Base-by-base conservation (phyloP, 2,329 filamentous ascomycete species). In the Aureobasidium sp. region DNA sequence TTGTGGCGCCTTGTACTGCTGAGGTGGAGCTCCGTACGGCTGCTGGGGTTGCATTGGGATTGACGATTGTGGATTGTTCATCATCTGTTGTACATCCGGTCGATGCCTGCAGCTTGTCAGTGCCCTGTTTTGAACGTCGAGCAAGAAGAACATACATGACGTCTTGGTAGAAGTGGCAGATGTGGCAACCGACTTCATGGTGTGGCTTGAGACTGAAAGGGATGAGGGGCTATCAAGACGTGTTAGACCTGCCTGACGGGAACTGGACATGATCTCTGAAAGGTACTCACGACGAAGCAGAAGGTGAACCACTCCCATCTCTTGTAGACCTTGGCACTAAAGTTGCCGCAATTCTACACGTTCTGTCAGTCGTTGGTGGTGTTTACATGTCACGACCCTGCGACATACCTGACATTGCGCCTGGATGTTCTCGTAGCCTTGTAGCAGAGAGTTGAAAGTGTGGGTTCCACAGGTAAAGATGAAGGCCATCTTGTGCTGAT, bases 131-230 rank as follows among this genome's bases (percentile, higher is more conserved):
- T 11, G 11, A 19, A n/a, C 21, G 5, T 27, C 7, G 23, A 8
- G 33, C 61, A 37, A 8, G 2, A 19, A 9, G 19, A 47, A 58
- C 55, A 31, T 64, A 77, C 68, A 76, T 76, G 65, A 79, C 72
- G 64, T 79, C 77, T 71, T 92, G 87, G 64, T 83, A 81, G 71
- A 90, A 91, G 70, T 86, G 84, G 80, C 88, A 93, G 71, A 91
- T 84, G 68, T 84, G 80, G 76, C 88, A 93, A 62, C 79, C 77
- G 60, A 93, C 80, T 68, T 90, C 87, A 66, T 72, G 72, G 67
- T 73, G 74, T 0, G 78, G 77, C 62, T 79, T 79, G 5, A 79
- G 66, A 27, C 83, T 85, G 68, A 91, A 85, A 0, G 88, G 88
- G 27, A 92, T 78, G 47, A 92, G 73, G 51, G 88, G 88, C 81